Evolutionary conservation across 2,329 filamentous ascomycete species (phyloP).

Genomic region (Aspergillus sp.): DNA sequence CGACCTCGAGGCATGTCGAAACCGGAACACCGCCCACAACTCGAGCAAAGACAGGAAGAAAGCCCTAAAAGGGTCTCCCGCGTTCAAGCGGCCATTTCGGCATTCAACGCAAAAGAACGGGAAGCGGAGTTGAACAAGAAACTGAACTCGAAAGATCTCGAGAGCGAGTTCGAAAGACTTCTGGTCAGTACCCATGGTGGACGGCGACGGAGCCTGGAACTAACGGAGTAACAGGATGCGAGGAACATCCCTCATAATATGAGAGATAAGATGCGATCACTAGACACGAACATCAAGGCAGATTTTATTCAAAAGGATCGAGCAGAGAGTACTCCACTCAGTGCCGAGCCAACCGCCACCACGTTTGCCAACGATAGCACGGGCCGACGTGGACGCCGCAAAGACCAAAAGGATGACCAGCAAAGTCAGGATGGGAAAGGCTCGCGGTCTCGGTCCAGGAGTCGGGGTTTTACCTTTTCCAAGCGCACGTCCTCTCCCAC

Average conservation of each 20-base stretch:
- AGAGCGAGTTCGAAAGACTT: constrained; percentile 61
- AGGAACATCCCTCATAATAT: constrained; percentile 93
- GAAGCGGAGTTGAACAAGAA: constrained; percentile 44
- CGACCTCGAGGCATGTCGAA: constrained; percentile 28
- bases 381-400: constrained; percentile 41
- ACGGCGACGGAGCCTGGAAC: background rate
- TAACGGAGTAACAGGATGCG: constrained; percentile 60
- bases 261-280: constrained; percentile 87
- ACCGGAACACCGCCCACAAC: constrained; percentile 31
- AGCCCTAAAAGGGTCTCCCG: constrained; percentile 50
- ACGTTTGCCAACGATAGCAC: constrained; percentile 23
- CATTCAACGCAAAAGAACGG: constrained; percentile 56
- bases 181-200: constrained; percentile 44
- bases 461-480: constrained; percentile 75
- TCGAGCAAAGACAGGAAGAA: constrained; percentile 27
- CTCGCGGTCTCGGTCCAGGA: constrained; percentile 55
- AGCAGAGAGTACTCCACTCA: constrained; percentile 58
- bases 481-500: constrained; percentile 66
- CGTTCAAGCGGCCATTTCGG: constrained; percentile 64
- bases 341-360: constrained; percentile 33
- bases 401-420: constrained; percentile 39
- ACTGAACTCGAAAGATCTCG: constrained; percentile 54
- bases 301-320: constrained; percentile 92
- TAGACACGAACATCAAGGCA: constrained; percentile 87
- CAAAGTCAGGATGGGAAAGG: constrained; percentile 45